Percentiles rank a stretch among this genome's conserved stretches.
Conservation (phyloP, 78 protist genomes). For the Bigelowiella natans region DNA sequence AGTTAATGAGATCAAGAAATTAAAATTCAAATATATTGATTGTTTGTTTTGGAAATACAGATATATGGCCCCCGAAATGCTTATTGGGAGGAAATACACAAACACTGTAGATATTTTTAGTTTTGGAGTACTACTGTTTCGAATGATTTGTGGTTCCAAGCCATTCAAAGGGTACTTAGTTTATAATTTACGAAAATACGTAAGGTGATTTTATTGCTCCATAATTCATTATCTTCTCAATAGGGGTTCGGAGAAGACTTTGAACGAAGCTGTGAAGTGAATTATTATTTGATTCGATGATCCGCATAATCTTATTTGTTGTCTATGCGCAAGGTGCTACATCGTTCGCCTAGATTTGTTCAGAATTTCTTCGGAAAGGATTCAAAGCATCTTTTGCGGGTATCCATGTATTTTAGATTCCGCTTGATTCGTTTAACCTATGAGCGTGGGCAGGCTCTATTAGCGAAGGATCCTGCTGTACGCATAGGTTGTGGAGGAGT, state of each 20-base stretch:
- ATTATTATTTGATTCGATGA: too few relatives aligned
- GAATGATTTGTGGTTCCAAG: conserved; percentile 7
- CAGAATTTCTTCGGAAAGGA: not conserved
- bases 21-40: too few relatives aligned
- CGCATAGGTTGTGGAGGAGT: not conserved
- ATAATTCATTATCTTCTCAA: too few relatives aligned
- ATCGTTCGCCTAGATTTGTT: not conserved
- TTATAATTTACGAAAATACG: too few relatives aligned
- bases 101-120: not conserved
- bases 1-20: too few relatives aligned
- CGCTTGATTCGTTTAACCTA: too few relatives aligned
- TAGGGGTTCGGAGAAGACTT: not conserved
- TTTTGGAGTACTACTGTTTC: conserved; percentile 7
- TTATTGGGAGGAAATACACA: not conserved
- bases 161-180: conserved; percentile 6
- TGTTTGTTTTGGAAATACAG: too few relatives aligned
- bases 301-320: too few relatives aligned
- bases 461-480: not conserved
- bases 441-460: not conserved
- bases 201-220: too few relatives aligned
- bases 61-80: conserved; percentile 13
- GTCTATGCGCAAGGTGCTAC: too few relatives aligned
- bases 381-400: not conserved
- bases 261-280: not conserved
- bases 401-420: not conserved